phyloP scores from a whole-genome alignment of 2,329 filamentous ascomycete species.

The Colletotrichum euphorbiae region DNA sequence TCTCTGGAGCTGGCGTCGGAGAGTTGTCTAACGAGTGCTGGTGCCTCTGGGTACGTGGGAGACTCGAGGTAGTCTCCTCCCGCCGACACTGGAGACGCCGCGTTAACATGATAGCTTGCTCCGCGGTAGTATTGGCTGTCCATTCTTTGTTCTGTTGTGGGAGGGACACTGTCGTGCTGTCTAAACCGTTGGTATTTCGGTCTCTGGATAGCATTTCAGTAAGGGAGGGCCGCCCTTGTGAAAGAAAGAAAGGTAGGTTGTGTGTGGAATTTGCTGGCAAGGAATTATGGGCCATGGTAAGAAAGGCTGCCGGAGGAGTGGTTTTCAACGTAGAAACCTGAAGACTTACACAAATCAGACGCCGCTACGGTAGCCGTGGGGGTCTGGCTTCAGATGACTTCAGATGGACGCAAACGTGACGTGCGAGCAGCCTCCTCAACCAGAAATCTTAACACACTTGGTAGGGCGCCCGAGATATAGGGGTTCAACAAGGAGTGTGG shows the following conservation, averaged over 20 bases:
- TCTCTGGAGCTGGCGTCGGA: constrained; percentile 38
- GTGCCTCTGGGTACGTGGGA: constrained; percentile 33
- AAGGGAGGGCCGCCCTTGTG: constrained; percentile 26
- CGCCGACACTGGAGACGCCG: constrained; percentile 35
- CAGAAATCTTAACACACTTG: constrained; percentile 8
- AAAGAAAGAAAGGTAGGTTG: not conserved
- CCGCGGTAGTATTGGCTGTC: constrained; percentile 31
- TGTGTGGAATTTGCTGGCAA: not conserved
- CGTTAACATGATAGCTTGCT: constrained; percentile 36
- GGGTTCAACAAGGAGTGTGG: constrained; percentile 23
- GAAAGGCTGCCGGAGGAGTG: not conserved
- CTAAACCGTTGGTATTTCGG: constrained; percentile 36
- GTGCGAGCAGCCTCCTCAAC: constrained; percentile 4
- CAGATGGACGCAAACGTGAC: constrained; percentile 21
- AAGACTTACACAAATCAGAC: constrained; percentile 29
- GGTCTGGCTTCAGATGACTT: constrained; percentile 15
- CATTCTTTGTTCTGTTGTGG: constrained; percentile 22
- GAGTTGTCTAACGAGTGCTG: constrained; percentile 32
- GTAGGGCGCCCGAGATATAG: not conserved
- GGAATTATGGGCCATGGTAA: constrained; percentile 4
- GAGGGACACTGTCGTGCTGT: constrained; percentile 24
- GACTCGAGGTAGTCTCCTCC: constrained; percentile 34
- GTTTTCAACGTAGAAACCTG: constrained; percentile 9
- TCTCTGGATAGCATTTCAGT: constrained; percentile 39
- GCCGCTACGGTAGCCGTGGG: constrained; percentile 2